Evolutionary conservation across 305 asterid species (phyloP).

Genomic region (Salvia sclarea): DNA sequence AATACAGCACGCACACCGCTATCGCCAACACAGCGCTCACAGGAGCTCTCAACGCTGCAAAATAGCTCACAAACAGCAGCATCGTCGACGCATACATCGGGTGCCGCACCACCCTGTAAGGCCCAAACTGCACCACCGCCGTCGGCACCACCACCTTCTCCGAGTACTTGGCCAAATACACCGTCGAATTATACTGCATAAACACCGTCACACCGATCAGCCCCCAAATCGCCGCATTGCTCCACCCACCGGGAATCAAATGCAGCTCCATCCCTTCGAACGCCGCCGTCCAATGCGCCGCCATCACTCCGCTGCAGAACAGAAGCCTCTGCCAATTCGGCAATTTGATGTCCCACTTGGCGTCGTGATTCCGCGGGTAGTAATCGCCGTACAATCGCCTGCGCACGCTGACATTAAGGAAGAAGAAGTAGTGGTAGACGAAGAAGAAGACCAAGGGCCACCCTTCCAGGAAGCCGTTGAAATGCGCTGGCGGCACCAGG

Average conservation of each 20-base stretch:
- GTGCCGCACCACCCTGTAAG: constrained; percentile 83
- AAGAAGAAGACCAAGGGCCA: constrained; percentile 94
- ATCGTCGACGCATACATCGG: constrained; percentile 91
- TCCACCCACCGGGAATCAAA: constrained; percentile 79
- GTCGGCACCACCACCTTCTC: constrained; percentile 94
- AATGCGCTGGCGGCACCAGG: constrained; percentile 87
- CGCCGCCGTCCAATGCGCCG: constrained; percentile 87
- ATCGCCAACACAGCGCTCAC: constrained; percentile 51
- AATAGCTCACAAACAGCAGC: constrained; percentile 76
- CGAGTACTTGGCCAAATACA: constrained; percentile 88
- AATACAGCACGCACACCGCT: constrained; percentile 61
- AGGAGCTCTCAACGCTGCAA: constrained; percentile 77
- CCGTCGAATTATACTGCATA: constrained; percentile 77
- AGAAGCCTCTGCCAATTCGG: constrained; percentile 71
- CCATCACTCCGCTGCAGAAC: constrained; percentile 61
- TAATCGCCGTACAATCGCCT: constrained; percentile 78
- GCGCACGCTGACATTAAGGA: constrained; percentile 66
- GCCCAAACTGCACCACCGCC: constrained; percentile 90
- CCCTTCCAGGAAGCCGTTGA: constrained; percentile 94
- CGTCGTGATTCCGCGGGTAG: constrained; percentile 62
- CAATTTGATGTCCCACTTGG: constrained; percentile 65
- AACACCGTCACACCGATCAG: constrained; percentile 55
- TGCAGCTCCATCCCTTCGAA: constrained; percentile 85
- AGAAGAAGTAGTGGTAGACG: constrained; percentile 84
- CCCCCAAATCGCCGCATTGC: constrained; percentile 60